Base-by-base conservation (phyloP, 352 stramenopile species). In the Pythium utonaiense region DNA sequence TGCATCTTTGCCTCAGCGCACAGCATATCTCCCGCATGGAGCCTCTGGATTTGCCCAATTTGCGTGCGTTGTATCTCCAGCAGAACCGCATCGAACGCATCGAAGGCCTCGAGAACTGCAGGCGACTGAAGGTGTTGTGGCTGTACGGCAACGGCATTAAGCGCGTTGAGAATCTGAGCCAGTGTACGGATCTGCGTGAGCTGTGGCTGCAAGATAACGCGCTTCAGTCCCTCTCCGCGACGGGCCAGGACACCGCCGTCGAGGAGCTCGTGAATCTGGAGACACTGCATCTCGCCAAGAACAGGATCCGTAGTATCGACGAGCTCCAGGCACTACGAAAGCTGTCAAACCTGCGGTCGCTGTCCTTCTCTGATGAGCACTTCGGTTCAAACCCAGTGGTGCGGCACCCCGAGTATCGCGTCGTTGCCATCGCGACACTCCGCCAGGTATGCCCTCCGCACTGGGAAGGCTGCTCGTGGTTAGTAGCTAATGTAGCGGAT, bases 201-300 rank as follows among this genome's bases (percentile, higher is more conserved):
- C 64, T 97, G 25, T 94, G 80, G 76, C 62, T 96, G 2, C 88
- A 96, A 64, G 78, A 86, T 60, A 96, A 97, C 57, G 49, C 57
- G 0, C 89, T 96, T 49, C 62, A 64, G 19, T 66, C 63, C 1
- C 53, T 95, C 10, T 66, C 78, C 4, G 66, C 49, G 0, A 73
- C 49, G 13, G 82, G 82, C 0, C 34, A 38, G 9, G 62, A 69
- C 38, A 3, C 45, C 1, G 48, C 28, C 6, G 40, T 97, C 16
- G 71, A 81, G 6, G 64, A 79, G 1, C 75, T 95, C 14, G 77
- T 81, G 5, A 86, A 89, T 45, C 68, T 97, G 31, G 72, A 88
- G 58, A 77, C 69, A 21, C 58, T 97, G 8, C 71, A 83, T 2
- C 28, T 96, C 3, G 82, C 80, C 3, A 85, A 89, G 34, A 97